Evolutionary conservation across 352 stramenopile genomes (phyloP).

Genomic region (Phytophthora fragariae): DNA sequence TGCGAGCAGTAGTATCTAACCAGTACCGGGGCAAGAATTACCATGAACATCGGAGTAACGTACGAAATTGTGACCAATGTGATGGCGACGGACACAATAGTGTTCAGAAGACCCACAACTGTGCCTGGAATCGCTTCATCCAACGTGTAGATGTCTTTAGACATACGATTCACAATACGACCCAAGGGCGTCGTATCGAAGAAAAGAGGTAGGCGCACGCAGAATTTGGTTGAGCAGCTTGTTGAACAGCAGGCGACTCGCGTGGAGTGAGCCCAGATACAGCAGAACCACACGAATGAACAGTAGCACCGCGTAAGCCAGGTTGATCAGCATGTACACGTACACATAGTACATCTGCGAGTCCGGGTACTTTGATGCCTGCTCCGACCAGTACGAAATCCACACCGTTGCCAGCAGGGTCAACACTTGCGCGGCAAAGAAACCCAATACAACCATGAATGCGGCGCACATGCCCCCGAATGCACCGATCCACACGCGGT

Average conservation of each 20-base stretch:
- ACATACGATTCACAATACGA: conserved; percentile 75
- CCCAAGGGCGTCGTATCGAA: conserved; percentile 76
- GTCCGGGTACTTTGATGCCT: conserved; percentile 56
- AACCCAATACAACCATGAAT: conserved; percentile 61
- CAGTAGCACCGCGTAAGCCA: conserved; percentile 58
- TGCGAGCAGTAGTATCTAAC: conserved; percentile 41
- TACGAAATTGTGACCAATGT: conserved; percentile 30
- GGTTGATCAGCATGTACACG: conserved; percentile 85
- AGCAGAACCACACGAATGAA: conserved; percentile 71
- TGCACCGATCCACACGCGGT: conserved; percentile 69
- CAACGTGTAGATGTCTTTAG: conserved; percentile 65
- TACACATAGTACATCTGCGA: conserved; percentile 86
- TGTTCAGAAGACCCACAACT: conserved; percentile 28
- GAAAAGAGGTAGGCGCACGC: conserved; percentile 52
- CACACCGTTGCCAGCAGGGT: conserved; percentile 80
- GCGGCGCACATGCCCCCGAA: conserved; percentile 65
- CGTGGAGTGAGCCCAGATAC: conserved; percentile 69
- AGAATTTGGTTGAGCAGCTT: conserved; percentile 68
- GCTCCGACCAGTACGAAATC: conserved; percentile 95
- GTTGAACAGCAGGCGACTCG: conserved; percentile 67
- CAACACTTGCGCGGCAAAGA: conserved; percentile 58
- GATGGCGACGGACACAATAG: conserved; percentile 21
- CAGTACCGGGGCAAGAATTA: conserved; percentile 45
- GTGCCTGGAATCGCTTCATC: conserved; percentile 52
- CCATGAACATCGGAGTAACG: conserved; percentile 49